phyloP scores from a whole-genome alignment of 73 alveolate species.

The Tetrahymena malaccensis region DNA sequence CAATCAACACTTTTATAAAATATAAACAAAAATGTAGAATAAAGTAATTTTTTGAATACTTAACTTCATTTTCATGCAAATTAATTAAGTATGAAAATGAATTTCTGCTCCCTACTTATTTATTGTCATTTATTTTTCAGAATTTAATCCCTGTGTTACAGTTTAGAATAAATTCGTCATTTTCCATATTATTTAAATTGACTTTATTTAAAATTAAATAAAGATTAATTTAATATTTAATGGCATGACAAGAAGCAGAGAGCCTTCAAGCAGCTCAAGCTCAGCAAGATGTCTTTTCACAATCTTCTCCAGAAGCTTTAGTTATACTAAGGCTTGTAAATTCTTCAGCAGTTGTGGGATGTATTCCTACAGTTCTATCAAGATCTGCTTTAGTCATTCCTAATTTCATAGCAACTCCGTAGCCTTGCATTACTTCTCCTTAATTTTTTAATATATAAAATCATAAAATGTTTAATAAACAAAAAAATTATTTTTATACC shows the following conservation, averaged over 20 bases:
- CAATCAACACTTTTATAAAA: too few species aligned
- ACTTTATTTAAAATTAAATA: not conserved
- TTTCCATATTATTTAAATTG: not conserved
- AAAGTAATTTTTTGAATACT: too few species aligned
- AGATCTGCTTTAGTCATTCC: constrained; percentile 85
- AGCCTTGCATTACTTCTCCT: constrained; percentile 90
- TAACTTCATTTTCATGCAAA: not conserved
- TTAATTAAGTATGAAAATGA: not conserved
- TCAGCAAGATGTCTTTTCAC: constrained; percentile 89
- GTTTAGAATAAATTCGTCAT: not conserved
- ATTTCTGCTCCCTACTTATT: not conserved
- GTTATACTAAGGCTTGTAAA: constrained; percentile 69
- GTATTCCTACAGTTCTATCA: constrained; percentile 88
- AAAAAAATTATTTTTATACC: not conserved
- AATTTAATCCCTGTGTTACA: not conserved
- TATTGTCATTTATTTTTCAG: not conserved
- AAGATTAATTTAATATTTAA: not conserved
- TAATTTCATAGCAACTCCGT: constrained; percentile 86
- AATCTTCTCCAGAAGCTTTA: constrained; percentile 76
- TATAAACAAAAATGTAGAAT: too few species aligned
- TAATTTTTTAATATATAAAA: not conserved
- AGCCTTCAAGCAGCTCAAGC: constrained; percentile 56
- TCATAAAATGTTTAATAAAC: not conserved
- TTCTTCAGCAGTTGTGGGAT: constrained; percentile 96
- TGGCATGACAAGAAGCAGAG: not conserved